A percentile compares a stretch with the other conserved stretches of the same genome.
phyloP scores from a whole-genome alignment of 139 green algal genomes.

The Chara braunii region DNA sequence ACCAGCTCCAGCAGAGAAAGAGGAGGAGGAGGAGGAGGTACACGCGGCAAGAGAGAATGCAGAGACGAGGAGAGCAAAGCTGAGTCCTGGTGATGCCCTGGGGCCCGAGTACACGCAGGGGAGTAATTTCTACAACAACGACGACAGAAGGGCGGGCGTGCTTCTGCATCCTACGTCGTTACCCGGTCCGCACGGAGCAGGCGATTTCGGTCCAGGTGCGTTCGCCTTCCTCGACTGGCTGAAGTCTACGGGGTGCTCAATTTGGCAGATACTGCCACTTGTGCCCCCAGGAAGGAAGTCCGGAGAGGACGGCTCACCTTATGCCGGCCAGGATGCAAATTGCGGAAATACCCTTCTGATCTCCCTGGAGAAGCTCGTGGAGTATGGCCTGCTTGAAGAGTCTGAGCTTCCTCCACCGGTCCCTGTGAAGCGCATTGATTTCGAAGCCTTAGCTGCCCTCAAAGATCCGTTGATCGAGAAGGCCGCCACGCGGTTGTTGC shows the following conservation, averaged over 20 bases:
- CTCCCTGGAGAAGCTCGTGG: conserved; percentile 69
- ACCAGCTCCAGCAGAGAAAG: no score
- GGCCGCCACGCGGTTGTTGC: conserved; percentile 15
- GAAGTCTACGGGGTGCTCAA: conserved; percentile 50
- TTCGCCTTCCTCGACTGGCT: conserved; percentile 88
- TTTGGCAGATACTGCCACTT: conserved; percentile 83
- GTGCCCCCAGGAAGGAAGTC: conserved; percentile 73
- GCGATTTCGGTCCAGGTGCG: conserved; percentile 74
- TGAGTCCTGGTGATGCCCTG: no score
- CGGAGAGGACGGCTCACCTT: conserved; percentile 74
- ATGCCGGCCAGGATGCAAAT: conserved; percentile 82
- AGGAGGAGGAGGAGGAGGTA: no score
- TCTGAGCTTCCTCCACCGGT: conserved; percentile 48
- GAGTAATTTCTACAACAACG: no score
- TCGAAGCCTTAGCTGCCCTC: neutral
- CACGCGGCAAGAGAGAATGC: no score
- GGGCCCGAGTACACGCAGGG: no score
- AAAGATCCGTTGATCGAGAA: conserved; percentile 27
- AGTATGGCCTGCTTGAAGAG: conserved; percentile 66
- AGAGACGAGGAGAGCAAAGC: no score
- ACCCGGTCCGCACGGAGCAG: conserved; percentile 74
- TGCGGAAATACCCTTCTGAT: conserved; percentile 89
- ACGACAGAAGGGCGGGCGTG: no score
- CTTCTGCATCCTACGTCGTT: conserved; percentile 91
- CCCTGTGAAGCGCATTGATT: conserved; percentile 14